Conservation (phyloP, 441 rosid species). For the Erodium texanum region DNA sequence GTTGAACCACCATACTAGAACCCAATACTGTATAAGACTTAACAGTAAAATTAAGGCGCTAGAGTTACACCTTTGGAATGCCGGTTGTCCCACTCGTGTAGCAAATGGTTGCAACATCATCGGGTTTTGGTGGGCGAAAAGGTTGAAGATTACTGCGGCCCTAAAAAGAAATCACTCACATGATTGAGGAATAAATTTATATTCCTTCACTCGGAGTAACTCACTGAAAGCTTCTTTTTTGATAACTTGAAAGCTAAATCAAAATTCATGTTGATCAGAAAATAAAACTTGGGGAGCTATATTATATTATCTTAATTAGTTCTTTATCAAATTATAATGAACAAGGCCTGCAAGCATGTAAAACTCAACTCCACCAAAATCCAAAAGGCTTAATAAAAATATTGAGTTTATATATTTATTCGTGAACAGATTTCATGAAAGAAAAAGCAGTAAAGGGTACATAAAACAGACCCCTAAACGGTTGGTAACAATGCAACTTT, state of each 20-base stretch:
- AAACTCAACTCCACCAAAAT: slow-evolving; percentile 2
- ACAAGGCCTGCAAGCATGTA: background rate
- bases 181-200: slow-evolving; percentile 18
- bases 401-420: too few species aligned
- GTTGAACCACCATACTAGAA: slow-evolving; percentile 12
- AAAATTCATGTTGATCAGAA: background rate
- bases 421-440: too few species aligned
- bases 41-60: slow-evolving; percentile 15
- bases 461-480: background rate
- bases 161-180: slow-evolving; percentile 41
- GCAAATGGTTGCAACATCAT: slow-evolving; percentile 88
- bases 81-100: slow-evolving; percentile 99
- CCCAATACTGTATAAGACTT: slow-evolving; percentile 10
- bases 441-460: too few species aligned
- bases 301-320: background rate
- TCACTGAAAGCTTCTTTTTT: too few species aligned
- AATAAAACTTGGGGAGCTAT: background rate
- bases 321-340: background rate
- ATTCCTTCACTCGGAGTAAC: slow-evolving; percentile 7
- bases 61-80: slow-evolving; percentile 73
- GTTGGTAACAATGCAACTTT: background rate
- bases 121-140: slow-evolving; percentile 76
- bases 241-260: background rate
- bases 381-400: background rate
- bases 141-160: slow-evolving; percentile 78